These are phyloP conservation scores for Spiraea crenata DNA, from an alignment of 331 rosid genomes.

Conservation along the genomic window DNA sequence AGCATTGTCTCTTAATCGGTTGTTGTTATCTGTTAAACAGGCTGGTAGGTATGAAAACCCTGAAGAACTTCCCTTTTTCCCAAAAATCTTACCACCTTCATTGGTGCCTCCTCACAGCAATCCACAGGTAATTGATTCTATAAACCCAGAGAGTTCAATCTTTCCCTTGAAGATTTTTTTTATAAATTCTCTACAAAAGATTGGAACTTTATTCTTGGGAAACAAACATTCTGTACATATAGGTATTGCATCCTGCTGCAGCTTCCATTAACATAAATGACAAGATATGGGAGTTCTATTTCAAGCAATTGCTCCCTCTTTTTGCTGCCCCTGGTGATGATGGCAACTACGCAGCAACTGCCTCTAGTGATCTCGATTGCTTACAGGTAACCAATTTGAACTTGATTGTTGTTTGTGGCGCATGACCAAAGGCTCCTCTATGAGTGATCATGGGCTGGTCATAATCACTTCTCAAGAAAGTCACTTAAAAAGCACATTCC, in stretches of 20 bases:
- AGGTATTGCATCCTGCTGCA: conserved; percentile 73
- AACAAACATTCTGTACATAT: not conserved
- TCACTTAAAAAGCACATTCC: too few relatives aligned
- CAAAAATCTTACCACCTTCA: conserved; percentile 49
- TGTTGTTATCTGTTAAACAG: conserved; percentile 32
- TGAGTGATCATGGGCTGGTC: too few relatives aligned
- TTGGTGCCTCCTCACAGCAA: conserved; percentile 47
- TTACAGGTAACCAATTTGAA: conserved; percentile 55
- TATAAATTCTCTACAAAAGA: not conserved
- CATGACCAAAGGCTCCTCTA: too few relatives aligned
- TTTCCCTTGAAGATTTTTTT: not conserved
- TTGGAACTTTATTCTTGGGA: not conserved
- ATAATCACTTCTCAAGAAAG: too few relatives aligned
- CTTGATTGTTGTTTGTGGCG: too few relatives aligned
- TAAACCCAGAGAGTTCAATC: not conserved
- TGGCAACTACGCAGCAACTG: conserved; percentile 86
- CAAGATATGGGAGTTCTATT: conserved; percentile 66
- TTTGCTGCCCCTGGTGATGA: conserved; percentile 63
- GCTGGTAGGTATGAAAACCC: conserved; percentile 78
- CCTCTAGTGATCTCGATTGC: conserved; percentile 81
- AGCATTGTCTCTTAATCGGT: not conserved
- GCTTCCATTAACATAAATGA: conserved; percentile 65
- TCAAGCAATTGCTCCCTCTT: conserved; percentile 59
- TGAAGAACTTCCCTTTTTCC: conserved; percentile 81
- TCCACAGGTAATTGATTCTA: conserved; percentile 42